phyloP scores from a whole-genome alignment of 345 rosid genomes.

The Populus euphratica region DNA sequence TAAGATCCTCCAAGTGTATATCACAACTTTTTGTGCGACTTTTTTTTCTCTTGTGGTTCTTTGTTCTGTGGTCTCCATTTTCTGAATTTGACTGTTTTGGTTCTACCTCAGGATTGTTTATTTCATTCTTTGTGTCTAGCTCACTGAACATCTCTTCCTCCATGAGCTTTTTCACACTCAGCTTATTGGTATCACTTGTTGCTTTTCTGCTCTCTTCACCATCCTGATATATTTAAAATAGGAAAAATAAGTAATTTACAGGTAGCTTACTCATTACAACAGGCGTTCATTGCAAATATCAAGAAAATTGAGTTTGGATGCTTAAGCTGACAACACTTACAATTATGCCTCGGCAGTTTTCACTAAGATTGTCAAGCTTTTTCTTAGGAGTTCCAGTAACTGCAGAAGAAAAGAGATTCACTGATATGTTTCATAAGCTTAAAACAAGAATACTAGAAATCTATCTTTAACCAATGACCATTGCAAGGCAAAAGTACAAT shows the following conservation, averaged over 20 bases:
- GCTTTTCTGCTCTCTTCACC: constrained; percentile 38
- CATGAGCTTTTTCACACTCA: constrained; percentile 87
- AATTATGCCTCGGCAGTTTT: constrained; percentile 34
- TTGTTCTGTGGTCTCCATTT: constrained; percentile 44
- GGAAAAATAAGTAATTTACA: constrained; percentile 4
- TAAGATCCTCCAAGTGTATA: constrained; percentile 28
- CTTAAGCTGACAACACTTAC: constrained; percentile 38
- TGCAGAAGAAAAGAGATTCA: constrained; percentile 26
- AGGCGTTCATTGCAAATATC: background rate
- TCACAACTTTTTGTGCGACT: constrained; percentile 54
- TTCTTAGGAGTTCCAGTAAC: constrained; percentile 35
- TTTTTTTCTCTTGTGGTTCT: constrained; percentile 50
- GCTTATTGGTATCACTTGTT: constrained; percentile 22
- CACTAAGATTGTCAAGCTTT: constrained; percentile 33
- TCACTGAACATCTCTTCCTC: constrained; percentile 80
- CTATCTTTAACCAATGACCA: background rate
- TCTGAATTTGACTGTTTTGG: constrained; percentile 39
- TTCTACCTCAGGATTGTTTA: constrained; percentile 38
- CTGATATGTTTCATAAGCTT: background rate
- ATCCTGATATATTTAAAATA: constrained; percentile 40
- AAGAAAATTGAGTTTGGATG: background rate
- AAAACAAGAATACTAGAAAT: constrained; percentile 9
- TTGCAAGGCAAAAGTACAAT: background rate
- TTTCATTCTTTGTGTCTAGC: constrained; percentile 38
- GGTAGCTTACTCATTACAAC: background rate